Evolutionary conservation across 495 filamentous ascomycete species (phyloP).

Genomic region (Hapsidospora chrysogenum): DNA sequence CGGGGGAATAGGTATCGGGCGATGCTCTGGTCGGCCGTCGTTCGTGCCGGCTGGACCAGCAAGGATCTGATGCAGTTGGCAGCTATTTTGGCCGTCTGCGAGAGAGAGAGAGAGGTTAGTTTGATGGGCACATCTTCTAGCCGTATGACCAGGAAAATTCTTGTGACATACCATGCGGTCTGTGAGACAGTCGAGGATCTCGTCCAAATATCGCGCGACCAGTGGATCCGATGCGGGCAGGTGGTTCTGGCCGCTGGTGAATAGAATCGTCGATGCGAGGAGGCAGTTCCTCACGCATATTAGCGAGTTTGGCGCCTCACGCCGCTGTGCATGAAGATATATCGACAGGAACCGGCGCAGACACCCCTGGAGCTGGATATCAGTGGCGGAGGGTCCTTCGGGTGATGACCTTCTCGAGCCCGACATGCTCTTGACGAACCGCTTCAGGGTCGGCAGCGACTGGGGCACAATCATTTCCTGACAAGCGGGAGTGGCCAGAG

Average conservation of each 20-base stretch:
- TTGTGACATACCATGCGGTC: conserved; percentile 42
- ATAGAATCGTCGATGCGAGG: conserved; percentile 69
- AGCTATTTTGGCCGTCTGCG: conserved; percentile 67
- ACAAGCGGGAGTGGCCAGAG: conserved; percentile 72
- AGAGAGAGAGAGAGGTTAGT: neutral
- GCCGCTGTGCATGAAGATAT: conserved; percentile 65
- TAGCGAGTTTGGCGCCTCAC: conserved; percentile 63
- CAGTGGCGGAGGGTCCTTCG: conserved; percentile 19
- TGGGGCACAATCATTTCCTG: conserved; percentile 81
- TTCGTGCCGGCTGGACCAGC: conserved; percentile 44
- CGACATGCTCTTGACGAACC: conserved; percentile 66
- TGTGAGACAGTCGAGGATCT: conserved; percentile 70
- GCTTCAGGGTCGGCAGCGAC: conserved; percentile 77
- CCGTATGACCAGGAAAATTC: neutral
- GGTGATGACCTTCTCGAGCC: conserved; percentile 16
- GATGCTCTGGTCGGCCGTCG: conserved; percentile 53
- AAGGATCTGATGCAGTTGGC: conserved; percentile 76
- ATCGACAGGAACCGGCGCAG: conserved; percentile 65
- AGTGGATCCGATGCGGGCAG: conserved; percentile 58
- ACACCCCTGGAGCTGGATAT: conserved; percentile 46
- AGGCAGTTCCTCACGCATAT: conserved; percentile 88
- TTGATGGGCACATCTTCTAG: conserved; percentile 5
- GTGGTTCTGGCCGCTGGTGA: conserved; percentile 60
- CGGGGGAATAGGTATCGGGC: conserved; percentile 58
- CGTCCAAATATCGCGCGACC: conserved; percentile 48